A percentile compares a stretch with the other conserved stretches of the same genome.
phyloP scores from a whole-genome alignment of 2,329 filamentous ascomycete species.

The Chrysosphaeria jannelii region DNA sequence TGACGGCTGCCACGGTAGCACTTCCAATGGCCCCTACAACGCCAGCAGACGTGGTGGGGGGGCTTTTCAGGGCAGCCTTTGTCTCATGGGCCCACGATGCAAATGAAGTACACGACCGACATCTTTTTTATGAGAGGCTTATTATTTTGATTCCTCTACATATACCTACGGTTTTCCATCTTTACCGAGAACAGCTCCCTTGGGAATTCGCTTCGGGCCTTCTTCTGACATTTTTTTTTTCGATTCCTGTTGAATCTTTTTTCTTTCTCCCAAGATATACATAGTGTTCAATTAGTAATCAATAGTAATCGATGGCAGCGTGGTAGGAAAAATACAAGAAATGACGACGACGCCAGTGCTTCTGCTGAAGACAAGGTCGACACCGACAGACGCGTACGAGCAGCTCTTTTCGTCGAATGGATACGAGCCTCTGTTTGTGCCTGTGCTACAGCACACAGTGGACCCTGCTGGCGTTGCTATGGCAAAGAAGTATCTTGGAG shows the following conservation, averaged over 20 bases:
- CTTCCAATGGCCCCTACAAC: constrained; percentile 7
- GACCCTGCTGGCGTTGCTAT: constrained; percentile 27
- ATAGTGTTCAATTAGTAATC: no score
- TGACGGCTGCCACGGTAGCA: constrained; percentile 6
- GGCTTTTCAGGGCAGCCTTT: constrained; percentile 12
- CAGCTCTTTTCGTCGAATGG: constrained; percentile 24
- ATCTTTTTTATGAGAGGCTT: constrained; percentile 8
- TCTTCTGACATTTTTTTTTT: no score
- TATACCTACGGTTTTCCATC: constrained; percentile 46
- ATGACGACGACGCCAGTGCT: constrained; percentile 20
- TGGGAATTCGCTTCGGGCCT: constrained; percentile 25
- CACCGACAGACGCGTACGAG: constrained; percentile 40
- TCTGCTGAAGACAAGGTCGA: constrained; percentile 50
- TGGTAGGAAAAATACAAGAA: no score
- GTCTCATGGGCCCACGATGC: constrained; percentile 25
- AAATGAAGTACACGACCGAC: constrained; percentile 42
- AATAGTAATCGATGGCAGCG: no score
- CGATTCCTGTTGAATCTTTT: no score
- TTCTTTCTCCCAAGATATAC: no score
- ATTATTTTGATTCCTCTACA: background rate
- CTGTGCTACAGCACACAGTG: constrained; percentile 45
- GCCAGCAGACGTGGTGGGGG: constrained; percentile 5
- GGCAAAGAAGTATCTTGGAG: constrained; percentile 11
- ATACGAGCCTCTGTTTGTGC: constrained; percentile 41
- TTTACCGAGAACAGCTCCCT: constrained; percentile 44